Evolutionary conservation across 2,329 filamentous ascomycete genomes (phyloP).

Genomic region (Dothideomycetes sp.): DNA sequence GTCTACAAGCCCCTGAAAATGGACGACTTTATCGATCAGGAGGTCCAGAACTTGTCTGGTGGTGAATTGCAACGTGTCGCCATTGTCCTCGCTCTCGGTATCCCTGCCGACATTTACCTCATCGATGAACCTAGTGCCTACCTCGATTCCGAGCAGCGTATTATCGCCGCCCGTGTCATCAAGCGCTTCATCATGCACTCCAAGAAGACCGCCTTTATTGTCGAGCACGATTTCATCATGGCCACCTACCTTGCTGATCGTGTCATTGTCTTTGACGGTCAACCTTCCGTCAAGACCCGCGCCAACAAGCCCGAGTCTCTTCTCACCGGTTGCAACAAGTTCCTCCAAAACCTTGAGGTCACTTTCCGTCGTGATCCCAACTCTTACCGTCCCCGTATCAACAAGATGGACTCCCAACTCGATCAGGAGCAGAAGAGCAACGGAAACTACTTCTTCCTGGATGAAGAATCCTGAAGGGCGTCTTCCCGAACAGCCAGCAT

Average conservation of each 20-base stretch:
- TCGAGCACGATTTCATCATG: constrained; percentile 99
- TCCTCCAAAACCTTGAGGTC: constrained; percentile 93
- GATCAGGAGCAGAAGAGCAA: constrained; percentile 93
- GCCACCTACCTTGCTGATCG: constrained; percentile 74
- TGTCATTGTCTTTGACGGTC: constrained; percentile 95
- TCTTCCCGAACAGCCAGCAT: constrained; percentile 34
- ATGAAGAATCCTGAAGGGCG: constrained; percentile 68
- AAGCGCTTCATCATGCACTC: constrained; percentile 99
- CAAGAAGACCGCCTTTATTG: constrained; percentile 98
- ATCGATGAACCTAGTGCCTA: constrained; percentile 98
- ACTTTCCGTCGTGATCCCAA: constrained; percentile 97
- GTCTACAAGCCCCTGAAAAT: constrained; percentile 99
- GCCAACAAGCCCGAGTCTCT: constrained; percentile 88
- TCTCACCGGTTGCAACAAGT: constrained; percentile 89
- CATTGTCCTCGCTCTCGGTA: constrained; percentile 90
- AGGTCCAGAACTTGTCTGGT: constrained; percentile 97
- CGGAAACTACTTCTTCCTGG: constrained; percentile 98
- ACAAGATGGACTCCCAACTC: constrained; percentile 90
- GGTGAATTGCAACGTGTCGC: constrained; percentile 99
- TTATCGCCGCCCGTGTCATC: constrained; percentile 92
- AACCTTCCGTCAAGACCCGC: constrained; percentile 78
- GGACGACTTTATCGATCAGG: constrained; percentile 98
- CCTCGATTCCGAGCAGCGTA: constrained; percentile 98
- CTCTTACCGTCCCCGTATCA: constrained; percentile 95
- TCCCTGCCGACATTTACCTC: constrained; percentile 94